Evolutionary conservation across 768 basidiomycete genomes (phyloP).

Genomic region (Mycena haematopus): DNA sequence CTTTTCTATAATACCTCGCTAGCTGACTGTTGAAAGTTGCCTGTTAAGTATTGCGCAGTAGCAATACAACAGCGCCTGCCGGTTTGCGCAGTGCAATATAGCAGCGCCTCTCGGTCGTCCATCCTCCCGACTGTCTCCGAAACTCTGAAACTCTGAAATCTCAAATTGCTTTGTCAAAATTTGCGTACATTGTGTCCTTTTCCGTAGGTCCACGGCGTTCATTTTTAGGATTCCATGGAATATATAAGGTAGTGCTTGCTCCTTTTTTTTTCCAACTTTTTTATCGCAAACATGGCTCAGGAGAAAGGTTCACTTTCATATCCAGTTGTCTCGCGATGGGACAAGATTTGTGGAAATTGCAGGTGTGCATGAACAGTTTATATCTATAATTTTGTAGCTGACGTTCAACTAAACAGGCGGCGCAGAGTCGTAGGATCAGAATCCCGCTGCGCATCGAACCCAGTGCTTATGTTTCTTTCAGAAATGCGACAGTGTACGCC

Average conservation of each 20-base stretch:
- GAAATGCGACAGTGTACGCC: conserved; percentile 32
- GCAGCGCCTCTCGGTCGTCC: background rate
- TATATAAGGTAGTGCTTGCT: background rate
- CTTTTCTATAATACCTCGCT: background rate
- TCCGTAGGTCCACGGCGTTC: too few relatives aligned
- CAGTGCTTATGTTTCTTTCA: background rate
- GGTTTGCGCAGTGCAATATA: too few relatives aligned
- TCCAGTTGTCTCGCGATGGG: background rate
- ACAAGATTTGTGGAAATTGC: conserved; percentile 21
- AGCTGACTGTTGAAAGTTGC: background rate
- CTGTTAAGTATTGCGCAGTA: background rate
- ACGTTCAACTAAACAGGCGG: conserved; percentile 8
- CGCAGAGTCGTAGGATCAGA: conserved; percentile 16
- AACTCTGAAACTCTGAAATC: too few relatives aligned
- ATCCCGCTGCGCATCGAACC: background rate
- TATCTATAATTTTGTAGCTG: background rate
- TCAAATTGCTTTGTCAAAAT: background rate
- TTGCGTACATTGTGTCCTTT: background rate
- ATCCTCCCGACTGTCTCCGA: background rate
- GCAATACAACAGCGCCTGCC: too few relatives aligned
- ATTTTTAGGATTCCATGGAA: background rate
- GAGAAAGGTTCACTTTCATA: background rate
- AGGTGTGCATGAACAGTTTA: conserved; percentile 11
- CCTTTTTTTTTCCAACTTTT: background rate
- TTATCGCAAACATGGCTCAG: background rate